These are phyloP conservation scores for Corynespora cassiicola DNA, from an alignment of 2,329 filamentous ascomycete species.

Conservation along the genomic window DNA sequence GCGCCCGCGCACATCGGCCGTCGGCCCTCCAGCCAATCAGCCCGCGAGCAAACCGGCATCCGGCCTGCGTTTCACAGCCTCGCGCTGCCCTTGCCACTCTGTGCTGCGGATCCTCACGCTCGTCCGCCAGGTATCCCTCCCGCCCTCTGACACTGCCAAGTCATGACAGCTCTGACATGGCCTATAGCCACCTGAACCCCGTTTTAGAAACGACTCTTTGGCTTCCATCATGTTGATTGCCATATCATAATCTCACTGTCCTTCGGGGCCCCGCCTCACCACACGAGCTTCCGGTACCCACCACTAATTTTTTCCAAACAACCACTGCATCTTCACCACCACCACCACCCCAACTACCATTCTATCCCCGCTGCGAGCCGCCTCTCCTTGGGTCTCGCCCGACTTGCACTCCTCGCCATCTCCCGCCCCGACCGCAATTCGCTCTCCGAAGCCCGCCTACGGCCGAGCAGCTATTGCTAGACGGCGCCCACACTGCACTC, in stretches of 20 bases:
- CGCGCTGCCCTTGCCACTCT: slow-evolving; percentile 38
- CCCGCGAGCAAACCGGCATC: slow-evolving; percentile 12
- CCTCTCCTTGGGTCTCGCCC: background rate
- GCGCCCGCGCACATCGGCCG: slow-evolving; percentile 11
- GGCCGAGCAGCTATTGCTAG: background rate
- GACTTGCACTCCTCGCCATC: background rate
- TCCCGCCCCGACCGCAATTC: background rate
- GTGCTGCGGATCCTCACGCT: slow-evolving; percentile 38
- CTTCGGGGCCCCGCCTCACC: slow-evolving; percentile 44
- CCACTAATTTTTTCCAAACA: background rate
- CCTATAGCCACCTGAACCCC: slow-evolving; percentile 23
- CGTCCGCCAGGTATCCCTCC: slow-evolving; percentile 38
- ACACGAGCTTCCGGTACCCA: too few relatives aligned
- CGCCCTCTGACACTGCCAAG: slow-evolving; percentile 24
- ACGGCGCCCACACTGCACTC: too few relatives aligned
- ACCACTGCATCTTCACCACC: slow-evolving; percentile 1
- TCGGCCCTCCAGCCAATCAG: slow-evolving; percentile 14
- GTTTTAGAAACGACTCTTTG: slow-evolving; percentile 35
- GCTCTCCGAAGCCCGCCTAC: background rate
- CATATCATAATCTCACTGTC: slow-evolving; percentile 46
- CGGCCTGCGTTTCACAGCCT: slow-evolving; percentile 26
- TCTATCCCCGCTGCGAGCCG: too few relatives aligned
- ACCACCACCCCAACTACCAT: slow-evolving; percentile 2
- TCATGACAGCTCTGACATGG: slow-evolving; percentile 29
- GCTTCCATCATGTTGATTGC: slow-evolving; percentile 40